Evolutionary conservation across 768 basidiomycete species (phyloP).

Genomic region (Amanita inopinata): DNA sequence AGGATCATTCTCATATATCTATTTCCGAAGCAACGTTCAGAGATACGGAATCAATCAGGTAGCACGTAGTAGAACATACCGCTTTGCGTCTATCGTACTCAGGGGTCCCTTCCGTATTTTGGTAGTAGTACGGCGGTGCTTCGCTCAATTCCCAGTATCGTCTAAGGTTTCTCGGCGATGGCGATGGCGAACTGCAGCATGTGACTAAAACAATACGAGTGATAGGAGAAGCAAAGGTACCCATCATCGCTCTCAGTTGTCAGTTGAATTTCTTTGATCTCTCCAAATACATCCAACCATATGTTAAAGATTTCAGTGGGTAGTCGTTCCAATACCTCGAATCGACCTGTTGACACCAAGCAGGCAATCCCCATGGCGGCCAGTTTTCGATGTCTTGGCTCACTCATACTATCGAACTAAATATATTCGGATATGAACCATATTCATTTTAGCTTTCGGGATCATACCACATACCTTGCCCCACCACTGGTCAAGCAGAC

Average conservation of each 20-base stretch:
- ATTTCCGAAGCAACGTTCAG: constrained; percentile 8
- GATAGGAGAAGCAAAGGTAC: constrained; percentile 10
- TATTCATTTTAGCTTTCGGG: not conserved
- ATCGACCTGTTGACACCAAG: constrained; percentile 65
- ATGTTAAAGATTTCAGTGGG: constrained; percentile 73
- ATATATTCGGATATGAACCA: not conserved
- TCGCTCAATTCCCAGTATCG: constrained; percentile 65
- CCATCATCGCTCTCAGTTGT: constrained; percentile 22
- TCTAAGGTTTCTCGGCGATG: constrained; percentile 34
- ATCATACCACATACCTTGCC: constrained; percentile 42
- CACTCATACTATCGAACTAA: constrained; percentile 88
- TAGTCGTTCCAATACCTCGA: constrained; percentile 63
- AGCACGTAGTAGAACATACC: constrained; percentile 29
- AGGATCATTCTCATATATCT: constrained; percentile 67
- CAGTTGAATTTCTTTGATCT: constrained; percentile 62
- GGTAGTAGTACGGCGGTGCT: constrained; percentile 49
- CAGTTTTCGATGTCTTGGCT: constrained; percentile 77
- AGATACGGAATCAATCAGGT: constrained; percentile 2
- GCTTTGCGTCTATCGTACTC: constrained; percentile 70
- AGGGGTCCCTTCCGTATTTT: constrained; percentile 56
- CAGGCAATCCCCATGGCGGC: constrained; percentile 73
- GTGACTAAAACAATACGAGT: not conserved
- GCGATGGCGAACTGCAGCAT: constrained; percentile 12
- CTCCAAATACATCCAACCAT: constrained; percentile 85
- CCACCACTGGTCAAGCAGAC: constrained; percentile 75